Base-by-base conservation (phyloP, 768 basidiomycete genomes). In the Boletus rubroflammeus region DNA sequence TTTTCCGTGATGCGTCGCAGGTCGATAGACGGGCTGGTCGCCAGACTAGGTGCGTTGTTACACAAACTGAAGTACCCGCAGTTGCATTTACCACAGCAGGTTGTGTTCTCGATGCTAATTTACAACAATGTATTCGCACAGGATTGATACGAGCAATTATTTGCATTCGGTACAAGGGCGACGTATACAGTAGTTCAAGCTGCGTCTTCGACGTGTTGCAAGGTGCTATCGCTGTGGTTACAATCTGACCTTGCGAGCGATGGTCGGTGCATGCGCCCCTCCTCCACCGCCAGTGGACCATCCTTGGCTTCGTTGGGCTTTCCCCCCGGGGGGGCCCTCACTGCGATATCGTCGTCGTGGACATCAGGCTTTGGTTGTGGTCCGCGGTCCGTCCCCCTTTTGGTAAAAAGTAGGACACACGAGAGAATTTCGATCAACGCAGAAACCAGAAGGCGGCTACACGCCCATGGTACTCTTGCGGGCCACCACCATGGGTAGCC, bases 401-500 rank as follows among this genome's bases (percentile, higher is more conserved):
- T 53, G 46, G 58, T 75, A 76, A 76, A 64, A 78, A 78, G 43
- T 64, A 61, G 29, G 64, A 51, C 39, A 77, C 46, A 15, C n/a
- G 62, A 58, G 55, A 74, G 6, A 23, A 66, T 56, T 56, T 74
- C 72, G 19, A 71, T 40, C 53, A 49, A 43, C 34, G 72, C 66
- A 78, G 53, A 56, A 77, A 78, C 77, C 73, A 79, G 52, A 75
- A 74, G 3, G 74, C 73, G 19, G 74, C 78, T 3, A 73, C 73
- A 45, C 77, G 75, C 5, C 80, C 79, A 13, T 63, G 38, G 57
- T 74, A 77, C 14, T 61, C 61, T 10, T 51, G 48, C 11, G 67
- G 47, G 4, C 72, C 73, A 4, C 72, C 73, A 4, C 70, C 73
- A 54, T 69, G 60, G n/a, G 46, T 59, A 41, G 55, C 54, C 60